A percentile compares a stretch with the other conserved stretches of the same genome.
phyloP scores from a whole-genome alignment of 129 eudicot species.

The Scalesia atractyloides region DNA sequence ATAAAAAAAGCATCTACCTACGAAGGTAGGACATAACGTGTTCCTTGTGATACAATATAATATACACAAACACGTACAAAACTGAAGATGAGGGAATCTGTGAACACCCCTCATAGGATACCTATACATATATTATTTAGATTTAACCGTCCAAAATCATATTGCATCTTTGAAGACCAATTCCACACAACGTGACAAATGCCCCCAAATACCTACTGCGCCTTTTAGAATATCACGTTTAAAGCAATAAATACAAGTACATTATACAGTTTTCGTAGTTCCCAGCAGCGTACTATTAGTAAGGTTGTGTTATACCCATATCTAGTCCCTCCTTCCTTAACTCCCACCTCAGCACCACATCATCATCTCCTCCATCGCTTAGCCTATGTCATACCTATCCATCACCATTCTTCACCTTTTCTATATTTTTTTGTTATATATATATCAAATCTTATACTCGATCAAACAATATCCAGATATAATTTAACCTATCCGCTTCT shows the following conservation, averaged over 20 bases:
- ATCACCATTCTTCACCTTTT: too few species aligned
- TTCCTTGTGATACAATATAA: constrained; percentile 21
- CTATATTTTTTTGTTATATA: too few species aligned
- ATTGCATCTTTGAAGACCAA: constrained; percentile 12
- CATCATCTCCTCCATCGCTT: too few species aligned
- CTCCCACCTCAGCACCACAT: too few species aligned
- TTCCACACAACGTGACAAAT: constrained; percentile 32
- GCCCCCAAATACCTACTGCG: constrained; percentile 9
- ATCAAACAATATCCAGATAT: constrained; percentile 20
- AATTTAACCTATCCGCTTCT: not conserved
- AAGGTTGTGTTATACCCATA: too few species aligned
- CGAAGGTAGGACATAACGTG: not conserved
- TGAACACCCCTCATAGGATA: constrained; percentile 26
- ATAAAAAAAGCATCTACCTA: constrained; percentile 12
- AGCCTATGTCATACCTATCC: too few species aligned
- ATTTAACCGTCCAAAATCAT: not conserved
- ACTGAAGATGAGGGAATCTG: constrained; percentile 30
- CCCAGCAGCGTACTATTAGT: too few species aligned
- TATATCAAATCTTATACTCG: not conserved
- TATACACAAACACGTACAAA: constrained; percentile 33
- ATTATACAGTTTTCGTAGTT: too few species aligned
- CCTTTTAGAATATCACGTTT: not conserved
- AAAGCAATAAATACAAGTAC: too few species aligned
- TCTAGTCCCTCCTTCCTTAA: too few species aligned
- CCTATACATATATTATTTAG: not conserved